These are phyloP conservation scores for Bipolaris cookei DNA, from an alignment of 2,329 filamentous ascomycete species.

Conservation along the genomic window DNA sequence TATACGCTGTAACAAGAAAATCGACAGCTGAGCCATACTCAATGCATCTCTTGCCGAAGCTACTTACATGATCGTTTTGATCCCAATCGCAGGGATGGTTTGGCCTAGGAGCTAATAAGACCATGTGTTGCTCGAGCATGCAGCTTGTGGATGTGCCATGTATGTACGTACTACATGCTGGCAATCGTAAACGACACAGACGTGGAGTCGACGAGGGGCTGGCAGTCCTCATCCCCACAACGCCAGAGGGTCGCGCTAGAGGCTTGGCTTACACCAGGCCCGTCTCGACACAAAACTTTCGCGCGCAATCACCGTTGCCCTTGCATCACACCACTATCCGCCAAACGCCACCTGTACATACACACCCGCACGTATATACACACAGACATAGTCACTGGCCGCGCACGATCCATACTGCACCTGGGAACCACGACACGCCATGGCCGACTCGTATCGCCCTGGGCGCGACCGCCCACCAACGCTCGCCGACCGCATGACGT, in stretches of 20 bases:
- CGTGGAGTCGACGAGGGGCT: background rate
- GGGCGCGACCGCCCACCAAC: constrained; percentile 28
- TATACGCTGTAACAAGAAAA: constrained; percentile 2
- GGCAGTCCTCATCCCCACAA: constrained; percentile 9
- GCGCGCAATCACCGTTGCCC: constrained; percentile 15
- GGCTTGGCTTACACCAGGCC: constrained; percentile 19
- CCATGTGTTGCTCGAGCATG: background rate
- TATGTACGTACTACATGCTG: too few relatives aligned
- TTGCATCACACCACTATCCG: constrained; percentile 9
- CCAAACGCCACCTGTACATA: constrained; percentile 10
- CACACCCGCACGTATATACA: background rate
- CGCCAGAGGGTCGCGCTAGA: constrained; percentile 13
- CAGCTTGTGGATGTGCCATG: too few relatives aligned
- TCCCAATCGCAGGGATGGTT: background rate
- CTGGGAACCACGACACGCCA: constrained; percentile 15
- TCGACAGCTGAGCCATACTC: background rate
- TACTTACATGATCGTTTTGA: background rate
- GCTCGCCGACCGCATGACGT: constrained; percentile 41
- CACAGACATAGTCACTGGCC: constrained; percentile 2
- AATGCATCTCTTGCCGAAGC: background rate
- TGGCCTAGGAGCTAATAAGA: background rate
- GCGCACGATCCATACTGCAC: constrained; percentile 7
- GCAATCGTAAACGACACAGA: too few relatives aligned
- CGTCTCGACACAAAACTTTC: constrained; percentile 22
- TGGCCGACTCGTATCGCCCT: constrained; percentile 41